A percentile compares a stretch with the other conserved stretches of the same genome.
phyloP scores from a whole-genome alignment of 768 basidiomycete species.

The Lactarius quietus region DNA sequence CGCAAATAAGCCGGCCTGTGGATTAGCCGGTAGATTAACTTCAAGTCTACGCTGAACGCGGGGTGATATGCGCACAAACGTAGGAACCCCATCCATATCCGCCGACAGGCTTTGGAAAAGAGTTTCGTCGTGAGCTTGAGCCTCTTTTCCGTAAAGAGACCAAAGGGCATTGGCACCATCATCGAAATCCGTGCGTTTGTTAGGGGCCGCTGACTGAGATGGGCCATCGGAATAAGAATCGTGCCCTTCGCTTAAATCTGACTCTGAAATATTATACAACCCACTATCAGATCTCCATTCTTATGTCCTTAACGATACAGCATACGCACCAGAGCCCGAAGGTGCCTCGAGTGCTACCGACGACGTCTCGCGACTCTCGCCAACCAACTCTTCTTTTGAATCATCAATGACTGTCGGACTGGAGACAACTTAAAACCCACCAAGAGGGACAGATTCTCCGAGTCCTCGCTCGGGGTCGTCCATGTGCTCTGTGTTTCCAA shows the following conservation, averaged over 20 bases:
- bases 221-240: not conserved
- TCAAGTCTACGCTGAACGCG: not conserved
- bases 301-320: too few relatives aligned
- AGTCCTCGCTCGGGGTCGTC: too few relatives aligned
- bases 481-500: too few relatives aligned
- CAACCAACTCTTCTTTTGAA: too few relatives aligned
- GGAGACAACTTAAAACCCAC: too few relatives aligned
- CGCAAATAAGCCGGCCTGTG: conserved; percentile 12
- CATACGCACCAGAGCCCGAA: too few relatives aligned
- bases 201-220: too few relatives aligned
- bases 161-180: conserved; percentile 3
- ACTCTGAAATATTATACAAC: not conserved
- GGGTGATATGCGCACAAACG: not conserved
- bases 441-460: too few relatives aligned
- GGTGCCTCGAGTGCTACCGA: too few relatives aligned
- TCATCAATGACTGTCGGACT: too few relatives aligned
- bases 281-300: too few relatives aligned
- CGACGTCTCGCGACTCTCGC: too few relatives aligned
- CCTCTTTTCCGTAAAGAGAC: not conserved
- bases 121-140: not conserved
- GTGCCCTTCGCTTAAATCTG: not conserved
- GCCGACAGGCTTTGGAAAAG: not conserved
- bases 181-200: not conserved
- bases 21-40: not conserved
- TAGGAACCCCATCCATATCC: not conserved